Conservation (phyloP, 2,329 filamentous ascomycete species). For the Corinectria fuckeliana region DNA sequence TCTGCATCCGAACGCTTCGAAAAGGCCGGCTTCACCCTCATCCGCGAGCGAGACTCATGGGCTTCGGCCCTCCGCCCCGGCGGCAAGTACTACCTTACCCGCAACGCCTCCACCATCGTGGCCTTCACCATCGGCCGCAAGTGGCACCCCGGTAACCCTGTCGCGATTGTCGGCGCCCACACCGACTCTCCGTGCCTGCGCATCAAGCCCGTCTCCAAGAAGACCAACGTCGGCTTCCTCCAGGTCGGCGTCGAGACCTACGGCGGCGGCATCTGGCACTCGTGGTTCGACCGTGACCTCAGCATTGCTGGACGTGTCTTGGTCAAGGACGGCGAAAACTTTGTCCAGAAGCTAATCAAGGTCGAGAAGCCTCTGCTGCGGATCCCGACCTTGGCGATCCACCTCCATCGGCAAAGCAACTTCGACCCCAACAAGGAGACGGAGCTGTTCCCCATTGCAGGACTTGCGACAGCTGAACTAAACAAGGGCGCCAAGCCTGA, state of each 20-base stretch:
- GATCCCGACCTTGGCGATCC: conserved; percentile 92
- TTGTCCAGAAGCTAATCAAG: conserved; percentile 86
- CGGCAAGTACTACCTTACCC: conserved; percentile 95
- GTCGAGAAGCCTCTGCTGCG: conserved; percentile 89
- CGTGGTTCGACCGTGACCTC: conserved; percentile 96
- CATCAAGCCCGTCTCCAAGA: conserved; percentile 94
- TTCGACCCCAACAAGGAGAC: conserved; percentile 98
- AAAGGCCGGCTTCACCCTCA: conserved; percentile 83
- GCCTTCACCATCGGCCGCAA: conserved; percentile 90
- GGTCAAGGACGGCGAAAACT: conserved; percentile 74
- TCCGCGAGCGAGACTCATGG: conserved; percentile 93
- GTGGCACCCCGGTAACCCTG: conserved; percentile 90
- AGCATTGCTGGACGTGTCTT: conserved; percentile 89
- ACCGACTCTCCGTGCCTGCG: conserved; percentile 93
- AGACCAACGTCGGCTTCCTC: conserved; percentile 82
- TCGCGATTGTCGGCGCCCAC: conserved; percentile 93
- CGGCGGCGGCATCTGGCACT: conserved; percentile 96
- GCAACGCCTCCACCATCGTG: conserved; percentile 90
- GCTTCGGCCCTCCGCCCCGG: conserved; percentile 78
- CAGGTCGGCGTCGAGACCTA: conserved; percentile 98
- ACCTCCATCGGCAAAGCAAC: conserved; percentile 83
- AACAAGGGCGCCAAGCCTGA: conserved; percentile 70
- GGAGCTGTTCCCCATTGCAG: conserved; percentile 92
- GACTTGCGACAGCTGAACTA: conserved; percentile 84
- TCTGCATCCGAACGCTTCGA: conserved; percentile 78